phyloP scores from a whole-genome alignment of 495 filamentous ascomycete genomes.

The Neurospora sp. region DNA sequence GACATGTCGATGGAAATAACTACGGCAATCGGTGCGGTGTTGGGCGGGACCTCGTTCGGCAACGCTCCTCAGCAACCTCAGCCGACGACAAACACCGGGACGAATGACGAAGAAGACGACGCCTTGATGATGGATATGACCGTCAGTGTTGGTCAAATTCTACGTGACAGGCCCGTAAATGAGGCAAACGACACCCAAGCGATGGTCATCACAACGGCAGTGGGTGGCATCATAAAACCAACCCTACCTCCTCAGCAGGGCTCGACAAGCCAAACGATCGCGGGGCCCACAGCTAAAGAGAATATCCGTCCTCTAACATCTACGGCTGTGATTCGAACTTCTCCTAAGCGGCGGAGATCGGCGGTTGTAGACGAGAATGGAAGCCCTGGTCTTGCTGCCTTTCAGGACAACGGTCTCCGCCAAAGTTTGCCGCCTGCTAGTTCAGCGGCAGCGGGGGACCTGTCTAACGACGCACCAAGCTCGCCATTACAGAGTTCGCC shows the following conservation, averaged over 20 bases:
- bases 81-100: slow-evolving; percentile 16
- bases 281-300: slow-evolving; percentile 49
- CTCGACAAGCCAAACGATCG: slow-evolving; percentile 43
- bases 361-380: slow-evolving; percentile 41
- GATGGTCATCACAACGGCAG: slow-evolving; percentile 50
- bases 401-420: slow-evolving; percentile 44
- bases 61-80: slow-evolving; percentile 13
- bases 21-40: slow-evolving; percentile 56
- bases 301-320: slow-evolving; percentile 44
- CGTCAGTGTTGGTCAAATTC: slow-evolving; percentile 58
- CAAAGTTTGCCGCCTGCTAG: slow-evolving; percentile 16
- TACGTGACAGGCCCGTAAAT: slow-evolving; percentile 20
- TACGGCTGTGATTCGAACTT: slow-evolving; percentile 25
- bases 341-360: slow-evolving; percentile 10
- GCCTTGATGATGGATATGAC: slow-evolving; percentile 57
- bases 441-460: background rate
- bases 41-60: slow-evolving; percentile 29
- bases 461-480: background rate
- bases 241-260: slow-evolving; percentile 24
- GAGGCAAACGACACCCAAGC: slow-evolving; percentile 42
- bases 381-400: slow-evolving; percentile 47
- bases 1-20: slow-evolving; percentile 82
- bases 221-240: slow-evolving; percentile 44
- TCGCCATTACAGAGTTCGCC: slow-evolving; percentile 1
- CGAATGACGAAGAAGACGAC: slow-evolving; percentile 28